Base-by-base conservation (phyloP, 495 filamentous ascomycete species). In the Penicillium antarcticum region DNA sequence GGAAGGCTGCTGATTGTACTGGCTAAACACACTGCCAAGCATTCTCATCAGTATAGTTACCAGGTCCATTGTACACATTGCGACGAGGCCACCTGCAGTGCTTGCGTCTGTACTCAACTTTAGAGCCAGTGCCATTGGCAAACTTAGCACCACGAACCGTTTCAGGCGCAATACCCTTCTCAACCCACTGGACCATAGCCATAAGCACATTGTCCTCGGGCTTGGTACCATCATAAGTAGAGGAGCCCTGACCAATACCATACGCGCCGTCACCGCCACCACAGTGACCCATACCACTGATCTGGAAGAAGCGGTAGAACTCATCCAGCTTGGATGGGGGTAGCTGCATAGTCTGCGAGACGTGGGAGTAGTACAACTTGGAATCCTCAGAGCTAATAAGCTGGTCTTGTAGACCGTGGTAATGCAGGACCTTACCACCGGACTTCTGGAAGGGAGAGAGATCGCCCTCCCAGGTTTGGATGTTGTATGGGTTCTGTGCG, bases 171-270 rank as follows among this genome's bases (percentile, higher is more conserved):
- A 70, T 63, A 0, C 75, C 80, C 1, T 81, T 64, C 62, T 87
- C 84, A 1, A 85, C 81, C 84, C 82, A 86, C 12, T 65, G 58
- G 9, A 85, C 78, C 60, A 87, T 67, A 3, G 80, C 77, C 55
- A 75, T 75, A 10, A 83, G 68, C 1, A 80, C 74, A 53, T 79
- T 79, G 24, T 67, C 56, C 36, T 68, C 58, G 0, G 68, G 71
- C 11, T 72, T 54, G 10, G 35, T 61, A 1, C 65, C 63, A 19
- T 57, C 63, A 12, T 67, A 66, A 0, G 65, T 63, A 3, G 16
- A 23, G 1, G 56, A 50, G 2, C 61, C 66, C 57, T 83, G 77
- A 0, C 81, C 80, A 47, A 85, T 77, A 16, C 71, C 70, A 58
- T 71, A 73, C 0, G 78, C 81, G 0, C 82, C 82, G n/a, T 74